phyloP scores from a whole-genome alignment of 1,139 yeast genomes.

The Nakaseomyces nivariensis region DNA sequence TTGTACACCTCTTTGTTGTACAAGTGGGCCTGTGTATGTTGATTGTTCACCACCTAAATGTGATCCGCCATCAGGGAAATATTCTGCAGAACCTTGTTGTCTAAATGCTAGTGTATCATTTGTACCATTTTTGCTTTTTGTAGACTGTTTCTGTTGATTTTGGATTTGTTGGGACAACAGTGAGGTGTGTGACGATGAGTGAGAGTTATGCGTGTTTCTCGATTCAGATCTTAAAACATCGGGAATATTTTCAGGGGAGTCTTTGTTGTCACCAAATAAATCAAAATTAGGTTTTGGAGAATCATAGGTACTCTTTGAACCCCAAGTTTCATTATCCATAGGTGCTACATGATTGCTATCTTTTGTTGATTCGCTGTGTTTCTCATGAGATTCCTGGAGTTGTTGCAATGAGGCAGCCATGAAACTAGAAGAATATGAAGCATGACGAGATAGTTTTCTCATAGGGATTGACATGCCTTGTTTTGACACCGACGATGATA shows the following conservation, averaged over 20 bases:
- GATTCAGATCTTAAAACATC: slow-evolving; percentile 10
- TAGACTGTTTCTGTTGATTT: slow-evolving; percentile 8
- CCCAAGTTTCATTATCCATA: slow-evolving; percentile 6
- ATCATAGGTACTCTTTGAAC: slow-evolving; percentile 14
- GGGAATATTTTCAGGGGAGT: slow-evolving; percentile 12
- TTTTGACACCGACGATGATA: slow-evolving; percentile 18
- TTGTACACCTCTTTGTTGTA: slow-evolving; percentile 19
- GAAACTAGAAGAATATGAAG: slow-evolving; percentile 25
- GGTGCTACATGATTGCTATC: slow-evolving; percentile 6
- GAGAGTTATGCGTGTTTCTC: slow-evolving; percentile 13
- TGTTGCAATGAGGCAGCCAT: slow-evolving; percentile 24
- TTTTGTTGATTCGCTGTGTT: slow-evolving; percentile 7
- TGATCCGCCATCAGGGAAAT: neutral
- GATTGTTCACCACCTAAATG: neutral
- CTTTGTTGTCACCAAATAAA: slow-evolving; percentile 8
- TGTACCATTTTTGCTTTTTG: neutral
- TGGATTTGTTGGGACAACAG: slow-evolving; percentile 28
- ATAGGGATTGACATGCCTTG: slow-evolving; percentile 23
- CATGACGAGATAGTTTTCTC: slow-evolving; percentile 22
- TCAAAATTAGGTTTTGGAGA: slow-evolving; percentile 17
- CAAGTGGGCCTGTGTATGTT: slow-evolving; percentile 17
- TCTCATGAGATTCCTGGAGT: slow-evolving; percentile 17
- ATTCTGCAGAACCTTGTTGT: neutral
- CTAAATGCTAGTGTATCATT: neutral
- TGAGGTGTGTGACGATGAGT: slow-evolving; percentile 27